Evolutionary conservation across 306 rosid species (phyloP), one percentile per base, ranked within the genome.

Genomic region (Fagus sylvatica): DNA sequence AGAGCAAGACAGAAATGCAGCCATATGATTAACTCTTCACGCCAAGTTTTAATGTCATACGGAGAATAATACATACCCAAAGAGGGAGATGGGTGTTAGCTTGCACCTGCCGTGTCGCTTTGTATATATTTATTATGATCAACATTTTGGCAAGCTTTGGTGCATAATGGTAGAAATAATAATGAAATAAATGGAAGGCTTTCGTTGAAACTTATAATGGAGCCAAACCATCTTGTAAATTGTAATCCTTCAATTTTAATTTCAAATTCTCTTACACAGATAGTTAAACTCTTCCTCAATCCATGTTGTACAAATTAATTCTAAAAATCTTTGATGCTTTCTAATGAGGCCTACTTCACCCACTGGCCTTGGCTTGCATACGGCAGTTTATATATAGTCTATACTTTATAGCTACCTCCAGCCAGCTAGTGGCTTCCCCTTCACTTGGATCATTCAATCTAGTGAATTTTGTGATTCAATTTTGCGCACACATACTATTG

Each of bases 71-170:
- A n/a, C 32, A 43, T 16, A 1, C 15, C 71, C 71, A 39, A 39
- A 39, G 71, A 39, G 30, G 49, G 49, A 66, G 46, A 16, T 39
- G 48, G 71, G 46, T 9, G 6, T 49, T 53, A 34, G 48, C 34
- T 53, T 53, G 76, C 36, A 72, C 51, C 34, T 53, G 48, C 43
- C 65, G 65, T 34, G 34, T 53, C 32, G 64, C 76, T n/a, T 53
- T 72, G 36, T 72, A 37, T 72, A 53, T 9, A 15, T 7, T 72
- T 6, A 19, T 42, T 69, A 19, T 17, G 16, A 46, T 12, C 4
- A 28, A 42, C 11, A 11, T 22, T 32, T 46, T 46, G 51, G 15
- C 51, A 46, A 46, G 51, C 51, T 46, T 46, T 46, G 51, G 51
- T 46, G 51, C 51, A 46, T 46, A 46, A 46, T 46, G 10, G 40